Evolutionary conservation across 2,329 filamentous ascomycete species (phyloP).

Genomic region (Alternaria panax): DNA sequence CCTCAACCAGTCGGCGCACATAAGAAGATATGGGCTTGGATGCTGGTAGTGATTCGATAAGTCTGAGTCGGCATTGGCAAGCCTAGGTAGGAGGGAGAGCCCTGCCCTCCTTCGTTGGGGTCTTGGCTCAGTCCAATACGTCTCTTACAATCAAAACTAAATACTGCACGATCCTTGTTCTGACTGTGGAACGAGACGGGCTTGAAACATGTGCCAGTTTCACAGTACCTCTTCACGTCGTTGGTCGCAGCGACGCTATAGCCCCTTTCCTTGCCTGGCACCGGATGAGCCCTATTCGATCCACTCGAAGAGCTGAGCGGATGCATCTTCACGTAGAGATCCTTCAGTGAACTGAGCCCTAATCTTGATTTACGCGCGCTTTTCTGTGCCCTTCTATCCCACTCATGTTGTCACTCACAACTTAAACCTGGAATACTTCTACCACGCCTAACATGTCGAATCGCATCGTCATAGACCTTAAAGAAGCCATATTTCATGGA

Average conservation of each 20-base stretch:
- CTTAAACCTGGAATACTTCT: neutral
- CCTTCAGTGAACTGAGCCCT: neutral
- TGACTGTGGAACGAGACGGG: neutral
- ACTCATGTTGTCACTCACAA: neutral
- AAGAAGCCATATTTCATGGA: neutral
- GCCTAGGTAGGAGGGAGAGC: too few species aligned
- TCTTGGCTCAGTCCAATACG: too few species aligned
- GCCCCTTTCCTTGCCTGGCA: neutral
- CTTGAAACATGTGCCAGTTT: neutral
- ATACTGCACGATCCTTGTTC: too few species aligned
- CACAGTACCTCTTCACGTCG: neutral
- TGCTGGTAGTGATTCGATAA: too few species aligned
- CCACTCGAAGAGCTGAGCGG: rapidly evolving
- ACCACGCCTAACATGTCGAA: neutral
- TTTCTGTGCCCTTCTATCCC: neutral
- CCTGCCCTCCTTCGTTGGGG: too few species aligned
- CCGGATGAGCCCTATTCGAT: neutral
- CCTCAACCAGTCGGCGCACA: too few species aligned
- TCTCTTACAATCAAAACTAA: too few species aligned
- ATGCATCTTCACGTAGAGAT: too few species aligned
- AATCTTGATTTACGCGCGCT: neutral
- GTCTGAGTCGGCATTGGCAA: too few species aligned
- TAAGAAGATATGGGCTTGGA: too few species aligned
- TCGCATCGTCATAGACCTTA: neutral
- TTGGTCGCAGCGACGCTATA: neutral